Conservation (phyloP, 176 grass and related monocot genomes). For the Saccharum officinarum region DNA sequence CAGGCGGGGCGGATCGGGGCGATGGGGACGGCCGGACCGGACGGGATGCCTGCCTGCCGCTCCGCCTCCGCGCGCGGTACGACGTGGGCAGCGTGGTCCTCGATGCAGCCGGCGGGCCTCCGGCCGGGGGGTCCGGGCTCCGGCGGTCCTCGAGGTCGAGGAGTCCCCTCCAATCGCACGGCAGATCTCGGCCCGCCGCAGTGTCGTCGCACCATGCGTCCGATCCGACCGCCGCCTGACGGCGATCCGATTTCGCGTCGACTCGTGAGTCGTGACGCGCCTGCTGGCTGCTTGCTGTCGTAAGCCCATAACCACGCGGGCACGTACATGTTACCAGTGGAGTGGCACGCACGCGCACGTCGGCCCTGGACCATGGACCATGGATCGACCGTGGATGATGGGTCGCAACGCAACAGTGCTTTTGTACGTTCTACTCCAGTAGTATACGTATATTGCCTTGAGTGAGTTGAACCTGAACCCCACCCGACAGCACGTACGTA, state of each 20-base stretch:
- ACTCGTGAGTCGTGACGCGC: not conserved
- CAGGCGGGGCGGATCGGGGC: not conserved
- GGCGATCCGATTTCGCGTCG: not conserved
- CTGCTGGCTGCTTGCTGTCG: not conserved
- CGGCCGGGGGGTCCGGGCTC: too few relatives aligned
- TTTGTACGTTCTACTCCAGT: too few relatives aligned
- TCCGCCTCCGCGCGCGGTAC: too few relatives aligned
- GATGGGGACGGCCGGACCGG: not conserved
- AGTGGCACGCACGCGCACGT: too few relatives aligned
- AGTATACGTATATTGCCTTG: not conserved
- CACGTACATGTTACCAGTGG: not conserved
- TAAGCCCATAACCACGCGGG: not conserved
- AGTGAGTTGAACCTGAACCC: not conserved
- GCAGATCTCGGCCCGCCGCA: not conserved
- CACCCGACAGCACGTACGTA: not conserved
- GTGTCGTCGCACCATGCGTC: not conserved
- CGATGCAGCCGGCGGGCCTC: not conserved
- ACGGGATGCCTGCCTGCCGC: not conserved
- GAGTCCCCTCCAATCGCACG: not conserved
- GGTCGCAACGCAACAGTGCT: too few relatives aligned
- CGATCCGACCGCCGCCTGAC: not conserved
- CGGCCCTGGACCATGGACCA: too few relatives aligned
- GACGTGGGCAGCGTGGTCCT: not conserved
- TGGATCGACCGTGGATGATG: not conserved
- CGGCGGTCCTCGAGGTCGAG: not conserved